These are phyloP conservation scores for Colletotrichum truncatum DNA, from an alignment of 2,329 filamentous ascomycete species.

Conservation along the genomic window DNA sequence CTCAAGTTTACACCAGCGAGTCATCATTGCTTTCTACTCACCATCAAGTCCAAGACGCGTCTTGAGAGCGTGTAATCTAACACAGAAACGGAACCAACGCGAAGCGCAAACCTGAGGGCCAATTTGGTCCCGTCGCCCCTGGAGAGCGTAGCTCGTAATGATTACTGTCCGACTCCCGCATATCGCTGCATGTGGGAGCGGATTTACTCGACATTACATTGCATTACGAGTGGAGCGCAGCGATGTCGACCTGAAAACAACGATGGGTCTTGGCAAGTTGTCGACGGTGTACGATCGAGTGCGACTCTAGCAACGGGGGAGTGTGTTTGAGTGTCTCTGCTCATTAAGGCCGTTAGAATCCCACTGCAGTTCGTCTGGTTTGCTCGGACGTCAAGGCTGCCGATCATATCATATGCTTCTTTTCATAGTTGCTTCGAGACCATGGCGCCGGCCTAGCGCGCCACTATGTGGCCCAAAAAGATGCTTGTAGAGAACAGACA, in stretches of 20 bases:
- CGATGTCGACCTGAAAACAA: constrained; percentile 27
- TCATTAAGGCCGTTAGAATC: neutral
- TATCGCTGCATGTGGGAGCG: constrained; percentile 1
- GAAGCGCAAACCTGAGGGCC: constrained; percentile 7
- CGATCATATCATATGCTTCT: constrained; percentile 23
- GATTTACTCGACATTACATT: constrained; percentile 16
- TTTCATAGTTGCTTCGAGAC: constrained; percentile 2
- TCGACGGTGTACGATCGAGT: constrained; percentile 3
- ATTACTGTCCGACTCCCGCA: neutral
- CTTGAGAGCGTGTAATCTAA: neutral
- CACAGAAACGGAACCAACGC: neutral
- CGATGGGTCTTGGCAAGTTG: constrained; percentile 21
- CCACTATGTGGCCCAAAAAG: neutral
- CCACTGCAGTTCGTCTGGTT: neutral
- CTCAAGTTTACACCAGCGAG: neutral
- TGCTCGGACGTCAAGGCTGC: constrained; percentile 12
- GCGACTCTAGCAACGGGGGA: constrained; percentile 8
- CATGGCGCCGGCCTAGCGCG: constrained; percentile 10
- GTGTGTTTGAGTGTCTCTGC: constrained; percentile 9
- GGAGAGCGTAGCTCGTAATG: constrained; percentile 10
- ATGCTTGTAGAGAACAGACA: constrained; percentile 9
- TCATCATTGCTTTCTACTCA: too few species aligned
- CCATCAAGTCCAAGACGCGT: too few species aligned
- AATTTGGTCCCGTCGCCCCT: constrained; percentile 16
- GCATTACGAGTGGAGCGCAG: constrained; percentile 2